These are phyloP conservation scores for Solanum hybrid DNA, from an alignment of 305 asterid genomes.

Conservation along the genomic window DNA sequence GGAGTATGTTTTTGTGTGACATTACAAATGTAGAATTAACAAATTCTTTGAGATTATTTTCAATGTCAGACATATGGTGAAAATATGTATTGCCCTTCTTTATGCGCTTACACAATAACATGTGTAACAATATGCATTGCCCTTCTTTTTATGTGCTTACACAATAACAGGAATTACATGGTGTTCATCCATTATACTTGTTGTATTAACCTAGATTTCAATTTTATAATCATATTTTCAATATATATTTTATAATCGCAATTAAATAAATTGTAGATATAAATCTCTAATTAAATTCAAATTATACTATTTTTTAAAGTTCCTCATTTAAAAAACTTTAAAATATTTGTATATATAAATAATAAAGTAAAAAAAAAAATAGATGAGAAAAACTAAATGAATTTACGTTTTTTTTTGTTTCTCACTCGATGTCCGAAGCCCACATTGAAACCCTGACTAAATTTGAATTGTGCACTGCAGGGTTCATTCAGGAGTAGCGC, in stretches of 20 bases:
- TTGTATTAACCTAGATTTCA: not conserved
- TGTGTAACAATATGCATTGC: not conserved
- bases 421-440: not conserved
- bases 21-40: too few species aligned
- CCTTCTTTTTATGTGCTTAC: not conserved
- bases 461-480: too few species aligned
- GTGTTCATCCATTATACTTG: not conserved
- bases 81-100: not conserved
- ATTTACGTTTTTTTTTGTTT: too few species aligned
- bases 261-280: too few species aligned
- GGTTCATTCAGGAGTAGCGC: rapidly evolving
- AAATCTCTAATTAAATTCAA: too few species aligned
- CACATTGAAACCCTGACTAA: too few species aligned
- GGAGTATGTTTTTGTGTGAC: not conserved
- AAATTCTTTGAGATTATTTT: not conserved
- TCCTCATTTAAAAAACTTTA: too few species aligned
- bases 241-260: too few species aligned
- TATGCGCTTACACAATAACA: not conserved
- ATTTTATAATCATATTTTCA: too few species aligned
- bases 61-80: not conserved
- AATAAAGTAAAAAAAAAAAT: not conserved
- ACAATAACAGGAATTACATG: not conserved
- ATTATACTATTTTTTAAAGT: not conserved
- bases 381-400: not conserved
- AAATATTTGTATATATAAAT: too few species aligned